phyloP scores from a whole-genome alignment of 306 rosid species.

The Crataegus laevigata region DNA sequence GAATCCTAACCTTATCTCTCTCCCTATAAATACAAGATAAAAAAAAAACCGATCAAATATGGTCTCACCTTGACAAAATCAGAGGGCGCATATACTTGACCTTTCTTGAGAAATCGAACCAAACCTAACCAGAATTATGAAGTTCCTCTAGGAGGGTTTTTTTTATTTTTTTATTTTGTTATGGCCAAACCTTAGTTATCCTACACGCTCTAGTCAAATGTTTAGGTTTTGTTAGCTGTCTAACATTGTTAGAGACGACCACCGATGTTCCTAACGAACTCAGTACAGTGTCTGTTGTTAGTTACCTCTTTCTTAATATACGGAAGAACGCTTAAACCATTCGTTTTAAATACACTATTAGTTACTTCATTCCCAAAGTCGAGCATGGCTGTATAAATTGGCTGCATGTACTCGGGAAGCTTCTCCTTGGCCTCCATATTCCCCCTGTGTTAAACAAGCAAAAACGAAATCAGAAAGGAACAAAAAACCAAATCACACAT shows the following conservation, averaged over 20 bases:
- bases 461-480: background rate
- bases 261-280: no score
- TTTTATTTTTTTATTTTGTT: no score
- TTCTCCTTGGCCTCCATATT: slow-evolving; percentile 5
- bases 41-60: no score
- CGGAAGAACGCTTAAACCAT: background rate
- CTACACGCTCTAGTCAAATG: no score
- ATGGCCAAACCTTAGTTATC: no score
- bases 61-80: background rate
- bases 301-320: slow-evolving; percentile 14
- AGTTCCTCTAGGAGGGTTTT: slow-evolving; percentile 13
- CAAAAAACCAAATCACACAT: background rate
- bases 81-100: background rate
- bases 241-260: no score
- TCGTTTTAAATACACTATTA: background rate
- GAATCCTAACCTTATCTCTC: no score
- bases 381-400: slow-evolving; percentile 14
- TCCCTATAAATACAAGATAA: no score
- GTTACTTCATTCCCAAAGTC: slow-evolving; percentile 18
- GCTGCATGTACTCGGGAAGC: slow-evolving; percentile 25
- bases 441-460: slow-evolving; percentile 8
- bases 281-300: no score
- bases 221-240: no score
- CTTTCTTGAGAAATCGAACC: background rate
- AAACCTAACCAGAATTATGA: background rate